Evolutionary conservation across 2,329 filamentous ascomycete species (phyloP).

Genomic region (Botrytis pseudocinerea): DNA sequence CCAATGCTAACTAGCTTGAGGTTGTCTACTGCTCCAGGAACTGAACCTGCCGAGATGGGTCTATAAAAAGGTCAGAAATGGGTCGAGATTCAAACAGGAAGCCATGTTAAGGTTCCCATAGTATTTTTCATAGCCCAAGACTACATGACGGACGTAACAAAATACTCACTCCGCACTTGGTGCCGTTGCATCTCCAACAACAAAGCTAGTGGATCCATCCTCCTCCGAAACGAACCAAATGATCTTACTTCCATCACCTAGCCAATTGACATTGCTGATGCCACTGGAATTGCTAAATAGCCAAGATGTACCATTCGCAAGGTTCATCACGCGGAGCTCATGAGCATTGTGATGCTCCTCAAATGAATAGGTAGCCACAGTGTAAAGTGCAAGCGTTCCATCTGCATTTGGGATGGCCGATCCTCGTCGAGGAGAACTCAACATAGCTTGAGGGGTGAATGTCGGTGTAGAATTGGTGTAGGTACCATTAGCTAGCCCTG

Average conservation of each 20-base stretch:
- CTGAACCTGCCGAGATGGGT: slow-evolving; percentile 30
- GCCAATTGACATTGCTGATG: slow-evolving; percentile 32
- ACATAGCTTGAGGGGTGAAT: slow-evolving; percentile 73
- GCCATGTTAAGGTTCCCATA: too few species aligned
- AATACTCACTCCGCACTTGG: slow-evolving; percentile 31
- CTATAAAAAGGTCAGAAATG: slow-evolving; percentile 25
- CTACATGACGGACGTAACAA: neutral
- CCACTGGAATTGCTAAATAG: slow-evolving; percentile 35
- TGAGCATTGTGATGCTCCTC: slow-evolving; percentile 63
- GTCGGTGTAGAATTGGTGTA: slow-evolving; percentile 23
- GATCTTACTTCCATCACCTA: slow-evolving; percentile 33
- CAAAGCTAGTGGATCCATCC: slow-evolving; percentile 34
- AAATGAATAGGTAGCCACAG: slow-evolving; percentile 77
- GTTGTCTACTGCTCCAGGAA: slow-evolving; percentile 32
- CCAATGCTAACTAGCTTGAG: slow-evolving; percentile 30
- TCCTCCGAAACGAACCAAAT: slow-evolving; percentile 33
- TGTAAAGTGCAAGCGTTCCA: slow-evolving; percentile 65
- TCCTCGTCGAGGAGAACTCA: slow-evolving; percentile 72
- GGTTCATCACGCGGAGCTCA: slow-evolving; percentile 58
- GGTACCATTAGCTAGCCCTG: slow-evolving; percentile 22
- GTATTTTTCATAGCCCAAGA: neutral
- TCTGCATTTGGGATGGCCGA: slow-evolving; percentile 66
- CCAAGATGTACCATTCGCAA: slow-evolving; percentile 44
- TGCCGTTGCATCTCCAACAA: slow-evolving; percentile 32
- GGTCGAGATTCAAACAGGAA: neutral